Base-by-base conservation (phyloP, 2,329 filamentous ascomycete genomes). In the Aspergillus ustus region DNA sequence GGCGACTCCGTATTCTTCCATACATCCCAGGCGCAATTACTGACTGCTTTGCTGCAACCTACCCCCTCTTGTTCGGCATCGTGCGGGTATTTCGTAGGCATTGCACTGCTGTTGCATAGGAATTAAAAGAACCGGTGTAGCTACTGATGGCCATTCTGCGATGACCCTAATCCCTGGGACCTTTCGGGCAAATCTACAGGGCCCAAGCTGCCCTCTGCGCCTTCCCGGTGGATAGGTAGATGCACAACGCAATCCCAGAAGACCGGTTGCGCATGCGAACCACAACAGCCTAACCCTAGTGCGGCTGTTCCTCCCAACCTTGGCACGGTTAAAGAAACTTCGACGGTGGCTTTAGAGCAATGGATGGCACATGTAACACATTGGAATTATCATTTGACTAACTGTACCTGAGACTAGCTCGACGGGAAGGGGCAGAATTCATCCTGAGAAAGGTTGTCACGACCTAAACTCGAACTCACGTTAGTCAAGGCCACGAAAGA, bases 401-500 rank as follows among this genome's bases (percentile, higher is more conserved):
- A 43, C 17, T 58, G 31, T 22, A 29, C 11, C 46, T 51, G 52
- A 51, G n/a, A 34, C 34, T 40, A 40, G 9, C 5, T 25, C 19
- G 20, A 20, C 19, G 52, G 54, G 20, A 17, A 29, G 46, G 34
- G 11, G 28, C 52, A 28, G 19, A 37, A n/a, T 31, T 37, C 52
- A 13, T n/a, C 49, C 34, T 13, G 11, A n/a, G 31, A 28, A 15
- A 13, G 7, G 11, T 37, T 45, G 11, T 22, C 19, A 8, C 17
- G 28, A 50, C 53, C 60, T 63, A 65, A 40, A 48, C 57, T 52
- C 7, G 40, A 54, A 56, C 50, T 48, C n/a, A 52, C 64, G 63
- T 67, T 52, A 67, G 65, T 40, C 60, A 62, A 20, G 25, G 43
- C 46, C 44, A 19, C 34, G 25, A 55, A 45, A 62, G 62, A 54